Conservation (phyloP, 1,139 yeast genomes). For the Diutina sp. region DNA sequence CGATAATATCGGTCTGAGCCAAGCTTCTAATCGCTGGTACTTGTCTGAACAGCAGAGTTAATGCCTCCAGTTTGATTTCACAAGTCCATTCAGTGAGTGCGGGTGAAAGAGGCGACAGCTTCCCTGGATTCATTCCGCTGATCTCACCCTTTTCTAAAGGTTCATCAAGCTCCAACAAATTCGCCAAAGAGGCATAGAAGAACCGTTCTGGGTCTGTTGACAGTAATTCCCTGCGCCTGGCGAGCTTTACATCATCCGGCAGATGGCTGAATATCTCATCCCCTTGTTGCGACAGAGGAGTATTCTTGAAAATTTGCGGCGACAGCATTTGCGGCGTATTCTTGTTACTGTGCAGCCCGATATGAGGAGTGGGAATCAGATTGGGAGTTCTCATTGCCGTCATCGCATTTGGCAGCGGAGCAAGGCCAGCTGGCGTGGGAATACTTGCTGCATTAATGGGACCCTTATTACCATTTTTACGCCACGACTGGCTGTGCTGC, state of each 20-base stretch:
- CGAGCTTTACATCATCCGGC: conserved; percentile 19
- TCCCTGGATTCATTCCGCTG: conserved; percentile 13
- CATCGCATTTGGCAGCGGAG: conserved; percentile 14
- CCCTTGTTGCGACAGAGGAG: conserved; percentile 6
- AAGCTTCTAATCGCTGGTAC: conserved; percentile 16
- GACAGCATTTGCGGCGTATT: conserved; percentile 31
- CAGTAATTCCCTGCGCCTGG: conserved; percentile 35
- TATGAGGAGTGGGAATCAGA: conserved; percentile 32
- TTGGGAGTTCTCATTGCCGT: conserved; percentile 28
- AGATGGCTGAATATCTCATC: conserved; percentile 14
- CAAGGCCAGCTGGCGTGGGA: conserved; percentile 28
- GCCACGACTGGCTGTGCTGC: not conserved
- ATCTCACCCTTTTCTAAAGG: conserved; percentile 5
- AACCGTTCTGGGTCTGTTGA: conserved; percentile 34
- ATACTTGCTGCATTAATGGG: conserved; percentile 15
- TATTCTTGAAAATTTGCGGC: conserved; percentile 15
- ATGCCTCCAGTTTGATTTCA: conserved; percentile 31
- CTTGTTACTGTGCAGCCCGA: conserved; percentile 22
- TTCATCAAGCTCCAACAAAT: conserved; percentile 34
- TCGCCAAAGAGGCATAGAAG: conserved; percentile 38
- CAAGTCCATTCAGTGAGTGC: conserved; percentile 27
- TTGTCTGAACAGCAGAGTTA: conserved; percentile 34
- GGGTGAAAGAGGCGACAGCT: conserved; percentile 20
- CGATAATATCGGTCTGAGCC: conserved; percentile 17
- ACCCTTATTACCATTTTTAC: not conserved